Base-by-base conservation (phyloP, 2,329 filamentous ascomycete species). In the Kalaharituber pfeilii region DNA sequence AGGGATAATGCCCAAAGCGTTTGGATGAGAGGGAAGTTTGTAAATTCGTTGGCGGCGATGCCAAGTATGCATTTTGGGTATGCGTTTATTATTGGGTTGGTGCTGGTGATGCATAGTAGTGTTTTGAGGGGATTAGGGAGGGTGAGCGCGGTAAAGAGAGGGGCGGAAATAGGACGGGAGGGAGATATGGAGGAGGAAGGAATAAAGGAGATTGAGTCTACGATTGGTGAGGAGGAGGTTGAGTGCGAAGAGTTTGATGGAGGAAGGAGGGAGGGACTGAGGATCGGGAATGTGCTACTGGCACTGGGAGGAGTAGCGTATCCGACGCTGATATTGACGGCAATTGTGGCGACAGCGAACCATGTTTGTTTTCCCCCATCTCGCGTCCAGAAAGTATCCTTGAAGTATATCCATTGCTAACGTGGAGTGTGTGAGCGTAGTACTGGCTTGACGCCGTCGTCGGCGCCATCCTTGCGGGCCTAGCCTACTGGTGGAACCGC, bases 291-390 rank as follows among this genome's bases (percentile, higher is more conserved):
- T 52, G 50, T 68, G 4, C 72, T 71, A 56, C 74, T 73, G 52
- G 58, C 69, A 2, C 18, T 67, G 2, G 50, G 75, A 15, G 75
- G 75, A 27, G 55, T 78, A 18, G 66, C 69, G 49, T 79, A 79
- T 61, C 76, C 76, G 1, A 60, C 66, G 4, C 71, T 75, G 62
- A 75, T 79, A 51, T 63, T 80, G 50, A 68, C 73, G 0, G 74
- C 73, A 27, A 80, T 81, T 56, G 73, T 81, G 26, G 73, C 77
- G 15, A 80, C 77, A 0, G 78, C 77, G 29, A 81, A 81, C 61
- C 78, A 76, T 60, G 58, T 60, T 27, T 45, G 54, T 52, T 33
- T 11, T 15, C 25, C 36, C 22, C 20, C 42, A 22, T 28, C 18
- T 47, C 11, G 18, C n/a, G n/a, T n/a, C n/a, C n/a, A n/a, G n/a